Evolutionary conservation across 2,329 filamentous ascomycete species (phyloP), one percentile per base, ranked within the genome.

Genomic region (Lithohypha guttulata): DNA sequence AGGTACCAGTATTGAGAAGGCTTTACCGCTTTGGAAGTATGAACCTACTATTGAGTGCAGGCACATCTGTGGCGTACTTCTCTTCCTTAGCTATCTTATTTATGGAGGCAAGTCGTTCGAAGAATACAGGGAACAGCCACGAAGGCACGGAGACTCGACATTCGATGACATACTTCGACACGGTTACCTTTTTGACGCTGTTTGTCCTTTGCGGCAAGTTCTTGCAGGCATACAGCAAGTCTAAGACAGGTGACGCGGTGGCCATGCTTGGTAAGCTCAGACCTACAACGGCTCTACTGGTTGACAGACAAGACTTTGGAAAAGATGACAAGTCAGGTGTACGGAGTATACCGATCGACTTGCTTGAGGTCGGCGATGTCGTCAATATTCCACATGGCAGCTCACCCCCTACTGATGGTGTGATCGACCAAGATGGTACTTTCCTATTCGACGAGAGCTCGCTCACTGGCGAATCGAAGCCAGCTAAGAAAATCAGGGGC

Each of bases 1-100:
- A 71, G 25, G 79, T 79, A 1, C 82, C 84, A 0, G 57, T 93
- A 3, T 51, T 83, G 11, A 73, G 80, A 50, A 71, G 87, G 10
- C 87, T 95, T 54, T 85, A 86, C 58, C 78, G 82, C n/a, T 95
- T 95, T 53, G 87, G 87, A 6, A 94, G 86, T 64, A 95, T 95
- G 87, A 93, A 93, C 55, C 81, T 93, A 65, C 71, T 95, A 43
- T 87, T 95, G 61, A 91, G 82, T 6, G 70, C 93, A 2, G 87
- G 86, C 4, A 93, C 87, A 0, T 81, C 77, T 2, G 84, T 95
- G 44, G 87, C 87, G 1, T 94, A 93, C 57, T 66, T 93, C 45
- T 79, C 84, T 0, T 93, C 85, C 0, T 64, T 93, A 17, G 80
- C 77, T 11, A 78, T 93, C 47, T 70, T 95, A 55, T 79, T 84